Conservation (phyloP, 768 basidiomycete genomes). For the Termitomyces heimii region DNA sequence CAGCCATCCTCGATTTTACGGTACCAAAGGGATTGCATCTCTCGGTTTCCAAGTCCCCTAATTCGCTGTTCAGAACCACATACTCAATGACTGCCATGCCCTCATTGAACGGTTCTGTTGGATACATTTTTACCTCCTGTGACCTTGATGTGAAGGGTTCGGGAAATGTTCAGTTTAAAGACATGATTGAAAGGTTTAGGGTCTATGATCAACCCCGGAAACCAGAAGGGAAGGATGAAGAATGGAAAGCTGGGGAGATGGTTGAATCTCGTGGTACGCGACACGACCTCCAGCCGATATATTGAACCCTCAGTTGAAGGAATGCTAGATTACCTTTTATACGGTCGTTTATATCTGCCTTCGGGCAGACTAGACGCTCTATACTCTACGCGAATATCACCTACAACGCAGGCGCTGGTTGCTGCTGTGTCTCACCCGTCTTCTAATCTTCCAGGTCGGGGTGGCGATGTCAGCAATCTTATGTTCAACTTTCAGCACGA, state of each 20-base stretch:
- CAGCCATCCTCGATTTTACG: conserved; percentile 89
- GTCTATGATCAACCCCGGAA: conserved; percentile 76
- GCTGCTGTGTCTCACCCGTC: conserved; percentile 83
- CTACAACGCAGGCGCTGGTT: conserved; percentile 76
- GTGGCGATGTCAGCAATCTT: conserved; percentile 54
- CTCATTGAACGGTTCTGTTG: conserved; percentile 86
- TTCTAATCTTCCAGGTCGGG: conserved; percentile 38
- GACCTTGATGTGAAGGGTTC: conserved; percentile 68
- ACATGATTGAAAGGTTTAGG: conserved; percentile 85
- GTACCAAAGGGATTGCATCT: conserved; percentile 78
- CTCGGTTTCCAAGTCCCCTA: conserved; percentile 84
- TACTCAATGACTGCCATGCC: conserved; percentile 93
- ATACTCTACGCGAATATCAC: conserved; percentile 75
- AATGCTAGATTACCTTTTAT: conserved; percentile 80
- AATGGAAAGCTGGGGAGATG: conserved; percentile 76
- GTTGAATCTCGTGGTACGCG: conserved; percentile 69
- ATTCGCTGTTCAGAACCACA: conserved; percentile 81
- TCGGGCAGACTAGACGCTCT: conserved; percentile 85
- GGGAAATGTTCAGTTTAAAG: conserved; percentile 72
- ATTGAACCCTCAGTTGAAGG: conserved; percentile 8
- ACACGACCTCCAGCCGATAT: conserved; percentile 6
- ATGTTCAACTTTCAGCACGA: conserved; percentile 91
- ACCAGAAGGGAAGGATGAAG: conserved; percentile 75
- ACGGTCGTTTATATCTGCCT: conserved; percentile 88
- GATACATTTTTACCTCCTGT: conserved; percentile 91